Conservation (phyloP, 164 flowering plant species). For the Akebia trifoliata region DNA sequence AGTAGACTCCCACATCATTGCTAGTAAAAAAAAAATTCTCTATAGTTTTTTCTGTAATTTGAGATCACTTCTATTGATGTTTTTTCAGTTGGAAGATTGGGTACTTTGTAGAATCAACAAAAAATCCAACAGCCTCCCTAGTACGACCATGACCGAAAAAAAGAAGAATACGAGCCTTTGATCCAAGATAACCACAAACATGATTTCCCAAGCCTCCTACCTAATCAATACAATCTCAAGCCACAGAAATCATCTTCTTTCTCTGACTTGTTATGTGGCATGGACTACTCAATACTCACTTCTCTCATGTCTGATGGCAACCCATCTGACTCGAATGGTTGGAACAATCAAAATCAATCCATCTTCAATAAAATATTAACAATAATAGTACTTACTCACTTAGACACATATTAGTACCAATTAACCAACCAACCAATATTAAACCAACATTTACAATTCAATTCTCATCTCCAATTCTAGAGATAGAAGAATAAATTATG, state of each 20-base stretch:
- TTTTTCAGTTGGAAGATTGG: slow-evolving; percentile 34
- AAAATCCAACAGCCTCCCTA: slow-evolving; percentile 21
- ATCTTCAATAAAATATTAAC: background rate
- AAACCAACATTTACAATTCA: slow-evolving; percentile 11
- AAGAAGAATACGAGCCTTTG: slow-evolving; percentile 4
- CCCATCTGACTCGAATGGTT: background rate
- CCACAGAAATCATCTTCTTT: slow-evolving; percentile 13
- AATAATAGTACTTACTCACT: background rate
- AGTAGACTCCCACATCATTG: too few relatives aligned
- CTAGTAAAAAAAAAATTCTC: too few relatives aligned
- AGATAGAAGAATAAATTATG: background rate
- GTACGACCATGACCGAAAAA: background rate
- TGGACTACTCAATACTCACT: slow-evolving; percentile 9
- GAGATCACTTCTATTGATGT: too few relatives aligned
- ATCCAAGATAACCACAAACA: background rate
- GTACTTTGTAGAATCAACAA: slow-evolving; percentile 54
- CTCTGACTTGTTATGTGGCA: slow-evolving; percentile 6
- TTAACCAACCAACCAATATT: too few relatives aligned
- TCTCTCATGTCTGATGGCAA: slow-evolving; percentile 8
- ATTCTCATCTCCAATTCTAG: slow-evolving; percentile 9
- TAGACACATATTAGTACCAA: too few relatives aligned
- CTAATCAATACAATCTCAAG: background rate
- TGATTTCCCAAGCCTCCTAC: background rate
- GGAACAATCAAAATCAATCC: background rate
- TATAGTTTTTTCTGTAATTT: too few relatives aligned